A percentile compares a stretch with the other conserved stretches of the same genome.
phyloP scores from a whole-genome alignment of 805 yeast species.

The Kazachstania bromeliacearum region DNA sequence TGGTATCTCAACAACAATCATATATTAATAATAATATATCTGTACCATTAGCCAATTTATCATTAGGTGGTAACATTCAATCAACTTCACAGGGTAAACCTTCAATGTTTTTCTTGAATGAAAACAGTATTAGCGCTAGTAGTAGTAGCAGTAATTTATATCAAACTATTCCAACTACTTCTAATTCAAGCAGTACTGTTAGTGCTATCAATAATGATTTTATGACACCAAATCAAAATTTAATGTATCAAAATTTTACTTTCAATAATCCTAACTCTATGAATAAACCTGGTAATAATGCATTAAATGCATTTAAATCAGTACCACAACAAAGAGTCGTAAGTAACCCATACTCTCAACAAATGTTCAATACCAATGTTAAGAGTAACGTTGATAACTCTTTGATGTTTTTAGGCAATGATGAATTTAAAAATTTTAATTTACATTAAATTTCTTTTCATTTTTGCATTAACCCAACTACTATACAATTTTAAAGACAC shows the following conservation, averaged over 20 bases:
- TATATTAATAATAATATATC: constrained; percentile 3
- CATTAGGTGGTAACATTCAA: not conserved
- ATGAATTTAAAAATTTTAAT: constrained; percentile 4
- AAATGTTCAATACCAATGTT: constrained; percentile 1
- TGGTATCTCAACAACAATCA: not conserved
- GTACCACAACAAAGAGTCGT: constrained; percentile 12
- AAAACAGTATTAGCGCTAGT: constrained; percentile 6
- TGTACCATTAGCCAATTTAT: constrained; percentile 5
- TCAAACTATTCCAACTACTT: constrained; percentile 7
- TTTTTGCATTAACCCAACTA: constrained; percentile 1
- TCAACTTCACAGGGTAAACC: constrained; percentile 1
- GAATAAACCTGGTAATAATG: not conserved
- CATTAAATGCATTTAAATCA: constrained; percentile 2
- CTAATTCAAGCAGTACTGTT: not conserved
- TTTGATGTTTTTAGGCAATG: constrained; percentile 4
- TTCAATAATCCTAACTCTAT: constrained; percentile 3
- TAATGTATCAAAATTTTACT: constrained; percentile 6
- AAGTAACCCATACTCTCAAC: constrained; percentile 17
- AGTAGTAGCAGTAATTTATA: constrained; percentile 12
- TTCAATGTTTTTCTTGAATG: constrained; percentile 3
- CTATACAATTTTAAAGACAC: too few species aligned
- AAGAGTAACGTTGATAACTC: not conserved
- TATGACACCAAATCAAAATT: constrained; percentile 5
- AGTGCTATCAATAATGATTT: constrained; percentile 4
- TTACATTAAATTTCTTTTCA: not conserved